Percentiles rank a stretch among this genome's conserved stretches.
These are phyloP conservation scores for Cystoderma amianthinum DNA, from an alignment of 768 basidiomycete species.

Conservation along the genomic window DNA sequence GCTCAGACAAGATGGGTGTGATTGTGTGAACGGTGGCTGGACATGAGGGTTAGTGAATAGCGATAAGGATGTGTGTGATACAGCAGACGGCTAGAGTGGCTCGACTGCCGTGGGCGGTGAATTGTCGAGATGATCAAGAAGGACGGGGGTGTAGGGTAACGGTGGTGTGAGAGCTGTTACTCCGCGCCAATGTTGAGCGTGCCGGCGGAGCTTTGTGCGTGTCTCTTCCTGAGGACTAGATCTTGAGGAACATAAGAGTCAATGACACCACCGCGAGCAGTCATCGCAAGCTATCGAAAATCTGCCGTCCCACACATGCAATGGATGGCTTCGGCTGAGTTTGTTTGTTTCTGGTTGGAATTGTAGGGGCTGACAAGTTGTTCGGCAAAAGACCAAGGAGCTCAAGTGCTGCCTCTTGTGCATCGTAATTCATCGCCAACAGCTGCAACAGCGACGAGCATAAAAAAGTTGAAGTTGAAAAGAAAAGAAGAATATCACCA, in stretches of 20 bases:
- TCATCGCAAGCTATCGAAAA: constrained; percentile 82
- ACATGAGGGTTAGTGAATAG: no score
- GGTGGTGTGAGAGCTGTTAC: no score
- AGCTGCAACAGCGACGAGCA: not conserved
- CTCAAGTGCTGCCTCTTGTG: constrained; percentile 52
- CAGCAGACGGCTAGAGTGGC: no score
- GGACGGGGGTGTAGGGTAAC: not conserved
- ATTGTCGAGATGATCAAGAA: no score
- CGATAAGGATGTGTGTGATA: no score
- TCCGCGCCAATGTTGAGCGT: no score
- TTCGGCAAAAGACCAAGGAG: constrained; percentile 34
- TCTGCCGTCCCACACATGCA: constrained; percentile 84
- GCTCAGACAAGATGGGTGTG: no score
- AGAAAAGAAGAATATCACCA: not conserved
- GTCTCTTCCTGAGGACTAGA: no score
- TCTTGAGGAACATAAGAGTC: constrained; percentile 9
- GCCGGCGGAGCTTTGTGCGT: no score
- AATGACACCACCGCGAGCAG: constrained; percentile 79
- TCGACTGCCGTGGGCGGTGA: no score
- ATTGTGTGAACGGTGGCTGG: no score
- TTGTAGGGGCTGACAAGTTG: constrained; percentile 13
- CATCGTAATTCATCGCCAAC: constrained; percentile 26
- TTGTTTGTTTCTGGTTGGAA: constrained; percentile 7
- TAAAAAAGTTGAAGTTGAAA: not conserved
- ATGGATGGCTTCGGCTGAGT: constrained; percentile 46